Evolutionary conservation across 441 rosid species (phyloP).

Genomic region (Gossypium gossypioides): DNA sequence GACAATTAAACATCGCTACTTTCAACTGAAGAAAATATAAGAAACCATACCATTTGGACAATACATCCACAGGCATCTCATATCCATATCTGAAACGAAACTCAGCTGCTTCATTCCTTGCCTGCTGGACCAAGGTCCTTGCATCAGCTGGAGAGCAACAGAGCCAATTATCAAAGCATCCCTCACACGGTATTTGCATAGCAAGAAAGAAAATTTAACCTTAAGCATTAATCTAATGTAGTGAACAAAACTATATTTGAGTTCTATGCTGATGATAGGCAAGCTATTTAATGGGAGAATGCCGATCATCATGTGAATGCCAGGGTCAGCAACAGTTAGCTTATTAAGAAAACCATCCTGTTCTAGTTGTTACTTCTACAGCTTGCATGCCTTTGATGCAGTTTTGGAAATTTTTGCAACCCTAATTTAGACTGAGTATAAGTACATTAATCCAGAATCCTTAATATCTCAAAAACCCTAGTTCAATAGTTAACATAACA

Average conservation of each 20-base stretch:
- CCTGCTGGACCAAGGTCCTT: slow-evolving; percentile 92
- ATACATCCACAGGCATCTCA: slow-evolving; percentile 88
- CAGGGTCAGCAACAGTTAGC: neutral
- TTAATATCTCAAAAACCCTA: neutral
- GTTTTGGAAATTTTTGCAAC: neutral
- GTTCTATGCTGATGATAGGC: neutral
- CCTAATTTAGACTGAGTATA: neutral
- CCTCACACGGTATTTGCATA: neutral
- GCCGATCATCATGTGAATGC: neutral
- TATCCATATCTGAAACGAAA: slow-evolving; percentile 87
- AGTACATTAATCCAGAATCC: neutral
- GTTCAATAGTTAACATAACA: neutral
- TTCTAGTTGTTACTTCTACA: neutral
- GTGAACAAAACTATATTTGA: neutral
- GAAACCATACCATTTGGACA: slow-evolving; percentile 48
- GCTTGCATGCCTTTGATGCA: neutral
- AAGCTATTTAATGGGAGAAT: neutral
- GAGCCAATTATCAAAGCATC: slow-evolving; percentile 13
- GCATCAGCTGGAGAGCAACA: slow-evolving; percentile 68
- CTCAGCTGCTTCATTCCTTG: slow-evolving; percentile 97
- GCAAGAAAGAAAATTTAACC: neutral
- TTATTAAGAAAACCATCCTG: neutral
- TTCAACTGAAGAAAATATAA: neutral
- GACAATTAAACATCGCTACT: neutral
- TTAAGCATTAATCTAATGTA: neutral